A percentile compares a stretch with the other conserved stretches of the same genome.
phyloP scores from a whole-genome alignment of 805 yeast species.

The Candida saitoana region DNA sequence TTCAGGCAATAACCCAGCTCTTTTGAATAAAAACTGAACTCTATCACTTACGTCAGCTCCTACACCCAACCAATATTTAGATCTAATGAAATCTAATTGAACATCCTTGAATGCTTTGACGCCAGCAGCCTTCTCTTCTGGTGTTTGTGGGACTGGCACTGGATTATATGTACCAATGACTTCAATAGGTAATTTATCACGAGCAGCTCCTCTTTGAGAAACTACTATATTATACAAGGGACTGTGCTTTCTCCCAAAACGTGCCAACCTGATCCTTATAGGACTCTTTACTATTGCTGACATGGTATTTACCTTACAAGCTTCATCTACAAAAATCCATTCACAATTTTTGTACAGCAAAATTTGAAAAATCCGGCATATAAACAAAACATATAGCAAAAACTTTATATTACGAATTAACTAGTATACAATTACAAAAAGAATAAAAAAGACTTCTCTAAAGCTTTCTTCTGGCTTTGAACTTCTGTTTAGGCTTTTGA shows the following conservation, averaged over 20 bases:
- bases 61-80: constrained; percentile 95
- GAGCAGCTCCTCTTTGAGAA: constrained; percentile 67
- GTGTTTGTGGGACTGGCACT: constrained; percentile 62
- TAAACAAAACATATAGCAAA: neutral
- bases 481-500: constrained; percentile 46
- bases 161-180: constrained; percentile 95
- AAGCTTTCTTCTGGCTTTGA: constrained; percentile 58
- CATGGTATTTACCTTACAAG: neutral
- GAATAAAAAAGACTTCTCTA: constrained; percentile 17
- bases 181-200: constrained; percentile 86
- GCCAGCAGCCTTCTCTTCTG: constrained; percentile 55
- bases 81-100: constrained; percentile 77
- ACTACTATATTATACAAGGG: constrained; percentile 94
- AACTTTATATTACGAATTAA: neutral
- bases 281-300: constrained; percentile 52
- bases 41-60: constrained; percentile 93
- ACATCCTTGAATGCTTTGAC: constrained; percentile 70
- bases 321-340: neutral
- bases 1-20: constrained; percentile 65
- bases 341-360: constrained; percentile 2
- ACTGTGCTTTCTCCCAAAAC: constrained; percentile 84
- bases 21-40: constrained; percentile 70
- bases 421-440: constrained; percentile 3
- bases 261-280: constrained; percentile 83
- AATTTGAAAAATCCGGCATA: constrained; percentile 1